phyloP scores from a whole-genome alignment of 306 rosid genomes.

The Begonia loranthoides region DNA sequence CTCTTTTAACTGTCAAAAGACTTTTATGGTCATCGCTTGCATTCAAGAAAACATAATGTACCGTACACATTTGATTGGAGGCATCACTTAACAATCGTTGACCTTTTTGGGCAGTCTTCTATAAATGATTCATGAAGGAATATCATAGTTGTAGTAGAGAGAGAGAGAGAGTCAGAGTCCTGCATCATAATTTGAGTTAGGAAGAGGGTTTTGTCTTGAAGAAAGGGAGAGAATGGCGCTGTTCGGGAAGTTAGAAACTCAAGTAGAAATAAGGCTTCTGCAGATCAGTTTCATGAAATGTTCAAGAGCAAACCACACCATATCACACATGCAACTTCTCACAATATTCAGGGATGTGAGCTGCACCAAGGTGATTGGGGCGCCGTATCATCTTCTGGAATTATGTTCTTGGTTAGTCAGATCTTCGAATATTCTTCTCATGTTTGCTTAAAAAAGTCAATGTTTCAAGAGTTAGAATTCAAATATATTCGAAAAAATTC shows the following conservation, averaged over 20 bases:
- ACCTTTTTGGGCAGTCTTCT: too few relatives aligned
- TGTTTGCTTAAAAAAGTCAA: too few relatives aligned
- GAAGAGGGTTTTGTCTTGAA: too few relatives aligned
- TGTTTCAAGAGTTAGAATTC: background rate
- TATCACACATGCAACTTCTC: background rate
- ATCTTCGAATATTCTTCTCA: background rate
- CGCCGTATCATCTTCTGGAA: slow-evolving; percentile 2
- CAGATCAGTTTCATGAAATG: slow-evolving; percentile 6
- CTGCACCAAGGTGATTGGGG: slow-evolving; percentile 10
- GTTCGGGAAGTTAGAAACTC: background rate
- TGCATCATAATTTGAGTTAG: too few relatives aligned
- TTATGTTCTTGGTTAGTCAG: slow-evolving; percentile 3
- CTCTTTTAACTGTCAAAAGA: too few relatives aligned
- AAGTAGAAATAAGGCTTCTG: background rate
- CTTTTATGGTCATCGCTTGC: too few relatives aligned
- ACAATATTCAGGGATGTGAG: slow-evolving; percentile 3
- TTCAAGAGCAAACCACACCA: background rate
- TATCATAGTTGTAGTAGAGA: too few relatives aligned
- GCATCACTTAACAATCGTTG: too few relatives aligned
- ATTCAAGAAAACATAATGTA: too few relatives aligned
- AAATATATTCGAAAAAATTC: background rate
- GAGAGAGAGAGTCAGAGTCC: too few relatives aligned
- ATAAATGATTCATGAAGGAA: too few relatives aligned
- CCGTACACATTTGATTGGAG: too few relatives aligned
- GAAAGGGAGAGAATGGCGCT: background rate